These are phyloP conservation scores for Candida verbasci DNA, from an alignment of 805 yeast species.

Conservation along the genomic window DNA sequence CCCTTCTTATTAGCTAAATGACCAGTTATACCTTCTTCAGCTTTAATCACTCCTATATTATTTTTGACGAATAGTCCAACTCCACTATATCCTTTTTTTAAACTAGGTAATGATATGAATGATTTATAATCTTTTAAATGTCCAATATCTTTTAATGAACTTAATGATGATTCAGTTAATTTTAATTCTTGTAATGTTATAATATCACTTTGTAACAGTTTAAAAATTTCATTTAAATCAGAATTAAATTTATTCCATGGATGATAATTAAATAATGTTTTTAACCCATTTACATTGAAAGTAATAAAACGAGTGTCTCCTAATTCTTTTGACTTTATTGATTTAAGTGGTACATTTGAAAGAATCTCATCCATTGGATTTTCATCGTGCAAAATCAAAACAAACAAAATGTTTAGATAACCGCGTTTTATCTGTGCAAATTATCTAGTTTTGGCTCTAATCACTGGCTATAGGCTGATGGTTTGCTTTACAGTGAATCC, in stretches of 20 bases:
- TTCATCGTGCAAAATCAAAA: slow-evolving; percentile 1
- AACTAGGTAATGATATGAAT: slow-evolving; percentile 63
- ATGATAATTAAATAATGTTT: slow-evolving; percentile 73
- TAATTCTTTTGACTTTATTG: slow-evolving; percentile 5
- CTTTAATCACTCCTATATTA: slow-evolving; percentile 53
- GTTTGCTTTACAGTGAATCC: no score
- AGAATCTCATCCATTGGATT: slow-evolving; percentile 3
- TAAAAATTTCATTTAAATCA: slow-evolving; percentile 43
- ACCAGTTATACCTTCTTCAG: slow-evolving; percentile 93
- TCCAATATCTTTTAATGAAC: slow-evolving; percentile 40
- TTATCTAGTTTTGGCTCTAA: no score
- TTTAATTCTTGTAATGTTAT: slow-evolving; percentile 88
- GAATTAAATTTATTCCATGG: slow-evolving; percentile 66
- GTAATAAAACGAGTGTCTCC: slow-evolving; percentile 45
- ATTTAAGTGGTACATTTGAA: slow-evolving; percentile 11
- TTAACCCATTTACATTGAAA: slow-evolving; percentile 81
- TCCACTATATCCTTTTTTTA: slow-evolving; percentile 84
- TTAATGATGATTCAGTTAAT: slow-evolving; percentile 28
- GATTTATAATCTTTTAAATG: slow-evolving; percentile 54
- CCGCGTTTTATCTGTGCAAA: no score
- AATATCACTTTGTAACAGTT: slow-evolving; percentile 61
- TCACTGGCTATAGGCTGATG: no score
- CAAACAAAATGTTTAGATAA: no score
- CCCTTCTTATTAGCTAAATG: slow-evolving; percentile 23
- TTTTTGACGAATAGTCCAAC: slow-evolving; percentile 72